Evolutionary conservation across 1,139 yeast species (phyloP), one percentile per base, ranked within the genome.

Genomic region (Yamadazyma sp.): DNA sequence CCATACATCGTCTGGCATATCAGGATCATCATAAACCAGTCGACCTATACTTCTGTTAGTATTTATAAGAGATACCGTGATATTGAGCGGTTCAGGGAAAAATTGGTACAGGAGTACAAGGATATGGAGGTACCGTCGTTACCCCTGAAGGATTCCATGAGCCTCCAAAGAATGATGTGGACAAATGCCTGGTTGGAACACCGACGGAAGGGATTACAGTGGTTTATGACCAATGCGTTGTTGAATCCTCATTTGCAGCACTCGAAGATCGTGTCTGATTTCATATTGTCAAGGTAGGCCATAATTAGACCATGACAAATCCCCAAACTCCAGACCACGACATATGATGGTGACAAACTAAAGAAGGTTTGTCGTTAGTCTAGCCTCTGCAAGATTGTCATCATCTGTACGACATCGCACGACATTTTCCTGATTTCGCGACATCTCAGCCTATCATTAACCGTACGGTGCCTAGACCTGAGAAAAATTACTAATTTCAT

Each of bases 171-270:
- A 45, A 57, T 80, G 46, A 64, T 80, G 35, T 64, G 71, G 47
- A 56, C 67, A 6, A 56, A 47, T 20, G 50, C 46, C 26, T 86
- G 89, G 72, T 57, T 86, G 26, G 84, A 76, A 43, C 66, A 66
- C 22, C 61, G 96, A 31, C 61, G 89, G 10, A 70, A 73, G 38
- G 88, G 92, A 0, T 62, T 86, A 15, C 94, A 86, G 52, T 86
- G 82, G 73, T 86, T 87, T 58, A 54, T 84, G 51, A 76, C 79
- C 44, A 80, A 82, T 47, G 78, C 85, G 4, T 56, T 86, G 27
- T 63, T 87, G 50, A 82, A 86, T 50, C 92, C 94, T 0, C 62
- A 64, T 7, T 65, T 78, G 47, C 75, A 77, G 44, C 64, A 67
- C 37, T 61, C 75, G 18, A 55, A 54, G 1, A 64, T 70, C 9